Conservation (phyloP, 148 eudicot species). For the Amaranthus hypochondriacus region DNA sequence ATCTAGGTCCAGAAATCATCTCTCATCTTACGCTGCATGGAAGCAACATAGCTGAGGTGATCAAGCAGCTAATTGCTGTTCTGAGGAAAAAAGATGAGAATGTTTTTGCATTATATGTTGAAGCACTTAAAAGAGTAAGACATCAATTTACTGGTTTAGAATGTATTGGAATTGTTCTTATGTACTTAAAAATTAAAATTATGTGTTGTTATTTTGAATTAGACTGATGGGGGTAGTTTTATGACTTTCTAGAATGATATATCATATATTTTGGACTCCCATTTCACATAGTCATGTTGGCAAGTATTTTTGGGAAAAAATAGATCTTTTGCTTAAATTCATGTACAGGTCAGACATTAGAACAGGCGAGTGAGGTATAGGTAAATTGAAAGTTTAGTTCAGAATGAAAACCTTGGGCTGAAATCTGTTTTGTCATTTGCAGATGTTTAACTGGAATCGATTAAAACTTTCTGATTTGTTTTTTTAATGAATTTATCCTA, state of each 20-base stretch:
- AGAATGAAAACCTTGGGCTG: not conserved
- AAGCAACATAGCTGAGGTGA: constrained; percentile 64
- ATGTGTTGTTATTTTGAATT: constrained; percentile 6
- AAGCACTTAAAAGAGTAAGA: constrained; percentile 80
- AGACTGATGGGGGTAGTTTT: not conserved
- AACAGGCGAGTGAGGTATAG: not conserved
- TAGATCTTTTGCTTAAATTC: not conserved
- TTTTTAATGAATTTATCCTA: not conserved
- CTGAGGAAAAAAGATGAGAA: constrained; percentile 66
- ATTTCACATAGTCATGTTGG: not conserved
- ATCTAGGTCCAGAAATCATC: constrained; percentile 73
- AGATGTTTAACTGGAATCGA: not conserved
- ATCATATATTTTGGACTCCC: too few species aligned
- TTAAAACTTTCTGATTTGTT: not conserved
- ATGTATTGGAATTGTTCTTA: not conserved
- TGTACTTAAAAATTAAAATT: not conserved
- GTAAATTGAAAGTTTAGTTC: not conserved
- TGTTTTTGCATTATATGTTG: constrained; percentile 47
- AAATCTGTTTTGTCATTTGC: not conserved
- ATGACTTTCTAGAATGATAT: not conserved
- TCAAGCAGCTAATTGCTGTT: constrained; percentile 70
- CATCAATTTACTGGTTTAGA: not conserved
- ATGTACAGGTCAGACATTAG: not conserved
- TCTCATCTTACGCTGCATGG: constrained; percentile 82
- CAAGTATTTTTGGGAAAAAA: not conserved